Evolutionary conservation across 371 early-diverging fungal species (phyloP).

Genomic region (Mucor circinelloides): DNA sequence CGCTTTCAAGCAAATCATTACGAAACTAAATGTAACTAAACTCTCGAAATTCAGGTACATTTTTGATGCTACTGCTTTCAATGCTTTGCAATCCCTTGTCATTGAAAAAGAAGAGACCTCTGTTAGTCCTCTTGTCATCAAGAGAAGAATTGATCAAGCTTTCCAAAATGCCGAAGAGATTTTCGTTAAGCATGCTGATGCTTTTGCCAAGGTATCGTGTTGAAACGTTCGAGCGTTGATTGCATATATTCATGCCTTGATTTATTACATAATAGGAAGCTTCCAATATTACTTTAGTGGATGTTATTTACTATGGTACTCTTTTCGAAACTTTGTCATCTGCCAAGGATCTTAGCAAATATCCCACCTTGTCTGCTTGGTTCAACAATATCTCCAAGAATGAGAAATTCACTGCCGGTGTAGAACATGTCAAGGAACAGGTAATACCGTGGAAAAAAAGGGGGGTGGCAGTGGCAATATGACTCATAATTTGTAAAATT

Average conservation of each 20-base stretch:
- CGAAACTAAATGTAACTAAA: background rate
- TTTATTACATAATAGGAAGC: constrained; percentile 21
- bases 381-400: constrained; percentile 32
- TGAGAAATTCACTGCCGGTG: constrained; percentile 23
- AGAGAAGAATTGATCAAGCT: constrained; percentile 43
- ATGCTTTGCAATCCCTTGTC: constrained; percentile 29
- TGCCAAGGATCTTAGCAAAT: constrained; percentile 30
- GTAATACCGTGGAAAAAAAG: constrained; percentile 11
- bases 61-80: constrained; percentile 31
- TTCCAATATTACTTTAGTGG: constrained; percentile 29
- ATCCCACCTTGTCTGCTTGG: constrained; percentile 40
- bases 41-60: constrained; percentile 24
- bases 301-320: constrained; percentile 42
- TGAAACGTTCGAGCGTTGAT: background rate
- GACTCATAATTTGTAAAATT: constrained; percentile 7
- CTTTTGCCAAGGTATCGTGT: constrained; percentile 34
- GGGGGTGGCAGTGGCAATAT: background rate
- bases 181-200: constrained; percentile 19
- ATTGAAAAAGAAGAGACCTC: constrained; percentile 43
- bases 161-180: constrained; percentile 30
- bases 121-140: constrained; percentile 33
- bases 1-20: background rate
- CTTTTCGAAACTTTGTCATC: constrained; percentile 36
- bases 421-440: constrained; percentile 34
- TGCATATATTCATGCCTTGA: background rate